Conservation (phyloP, 1,284 basidiomycete species). For the Papiliotrema fonsecae region DNA sequence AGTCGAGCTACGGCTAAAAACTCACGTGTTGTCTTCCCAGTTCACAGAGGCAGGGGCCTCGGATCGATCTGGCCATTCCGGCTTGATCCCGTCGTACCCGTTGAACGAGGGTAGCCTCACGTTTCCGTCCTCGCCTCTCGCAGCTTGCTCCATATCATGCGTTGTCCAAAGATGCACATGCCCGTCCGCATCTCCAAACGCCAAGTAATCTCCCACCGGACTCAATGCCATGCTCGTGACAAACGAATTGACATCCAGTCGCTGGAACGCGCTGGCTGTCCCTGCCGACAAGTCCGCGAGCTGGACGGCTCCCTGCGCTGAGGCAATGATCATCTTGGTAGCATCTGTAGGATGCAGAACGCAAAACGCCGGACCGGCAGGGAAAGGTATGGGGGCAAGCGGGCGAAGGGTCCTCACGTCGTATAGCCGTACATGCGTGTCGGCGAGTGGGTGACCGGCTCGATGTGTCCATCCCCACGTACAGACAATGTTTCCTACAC, state of each 20-base stretch:
- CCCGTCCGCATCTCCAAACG: slow-evolving; percentile 87
- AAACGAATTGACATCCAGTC: slow-evolving; percentile 60
- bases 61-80: slow-evolving; percentile 76
- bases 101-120: slow-evolving; percentile 64
- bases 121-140: slow-evolving; percentile 31
- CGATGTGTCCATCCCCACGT: slow-evolving; percentile 84
- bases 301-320: slow-evolving; percentile 82
- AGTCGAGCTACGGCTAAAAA: slow-evolving; percentile 6
- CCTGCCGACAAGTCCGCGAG: slow-evolving; percentile 80
- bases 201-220: slow-evolving; percentile 81
- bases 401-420: slow-evolving; percentile 76
- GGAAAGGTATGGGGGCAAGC: slow-evolving; percentile 77
- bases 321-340: slow-evolving; percentile 73
- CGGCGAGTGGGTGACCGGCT: slow-evolving; percentile 80
- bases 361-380: slow-evolving; percentile 81
- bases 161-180: slow-evolving; percentile 78
- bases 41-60: slow-evolving; percentile 65
- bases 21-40: slow-evolving; percentile 78
- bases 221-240: slow-evolving; percentile 78
- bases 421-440: slow-evolving; percentile 88
- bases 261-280: slow-evolving; percentile 51
- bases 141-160: slow-evolving; percentile 56
- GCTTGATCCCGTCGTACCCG: slow-evolving; percentile 71
- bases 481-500: slow-evolving; percentile 69
- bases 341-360: slow-evolving; percentile 74